Conservation (phyloP, 2,329 filamentous ascomycete species). For the Fusarium albosuccineum region DNA sequence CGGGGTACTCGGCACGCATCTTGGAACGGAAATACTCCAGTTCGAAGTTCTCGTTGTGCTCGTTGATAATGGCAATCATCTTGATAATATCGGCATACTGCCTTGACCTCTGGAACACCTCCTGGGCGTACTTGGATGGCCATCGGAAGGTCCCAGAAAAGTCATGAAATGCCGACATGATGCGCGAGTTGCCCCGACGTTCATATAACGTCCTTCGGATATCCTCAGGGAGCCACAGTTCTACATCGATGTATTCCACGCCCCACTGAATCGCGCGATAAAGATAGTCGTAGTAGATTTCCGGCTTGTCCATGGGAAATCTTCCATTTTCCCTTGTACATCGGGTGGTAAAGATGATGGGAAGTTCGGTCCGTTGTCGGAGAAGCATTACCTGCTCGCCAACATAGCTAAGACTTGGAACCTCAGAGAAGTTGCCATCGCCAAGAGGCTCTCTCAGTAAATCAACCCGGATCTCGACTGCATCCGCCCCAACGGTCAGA, state of each 20-base stretch:
- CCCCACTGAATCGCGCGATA: constrained; percentile 89
- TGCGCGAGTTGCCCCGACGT: constrained; percentile 81
- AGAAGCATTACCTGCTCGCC: constrained; percentile 88
- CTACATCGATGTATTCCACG: constrained; percentile 90
- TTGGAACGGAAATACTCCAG: constrained; percentile 88
- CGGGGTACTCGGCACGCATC: constrained; percentile 76
- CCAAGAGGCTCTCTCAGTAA: constrained; percentile 78
- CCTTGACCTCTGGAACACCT: constrained; percentile 77
- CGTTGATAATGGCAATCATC: constrained; percentile 88
- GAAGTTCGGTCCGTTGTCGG: constrained; percentile 85
- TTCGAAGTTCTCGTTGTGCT: constrained; percentile 89
- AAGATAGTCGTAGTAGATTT: constrained; percentile 82
- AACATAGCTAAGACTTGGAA: constrained; percentile 86
- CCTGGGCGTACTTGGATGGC: constrained; percentile 79
- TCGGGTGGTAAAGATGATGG: constrained; percentile 90
- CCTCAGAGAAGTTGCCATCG: constrained; percentile 71
- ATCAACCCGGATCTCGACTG: constrained; percentile 87
- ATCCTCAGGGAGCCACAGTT: constrained; percentile 85
- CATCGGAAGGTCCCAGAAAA: constrained; percentile 88
- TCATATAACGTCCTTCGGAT: constrained; percentile 77
- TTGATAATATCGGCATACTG: constrained; percentile 88
- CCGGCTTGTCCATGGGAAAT: constrained; percentile 85
- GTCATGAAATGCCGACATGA: constrained; percentile 94
- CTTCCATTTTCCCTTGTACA: constrained; percentile 86
- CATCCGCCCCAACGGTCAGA: constrained; percentile 86